These are phyloP conservation scores for Przewalskia tangutica DNA, from an alignment of 257 asterid genomes.

Conservation along the genomic window DNA sequence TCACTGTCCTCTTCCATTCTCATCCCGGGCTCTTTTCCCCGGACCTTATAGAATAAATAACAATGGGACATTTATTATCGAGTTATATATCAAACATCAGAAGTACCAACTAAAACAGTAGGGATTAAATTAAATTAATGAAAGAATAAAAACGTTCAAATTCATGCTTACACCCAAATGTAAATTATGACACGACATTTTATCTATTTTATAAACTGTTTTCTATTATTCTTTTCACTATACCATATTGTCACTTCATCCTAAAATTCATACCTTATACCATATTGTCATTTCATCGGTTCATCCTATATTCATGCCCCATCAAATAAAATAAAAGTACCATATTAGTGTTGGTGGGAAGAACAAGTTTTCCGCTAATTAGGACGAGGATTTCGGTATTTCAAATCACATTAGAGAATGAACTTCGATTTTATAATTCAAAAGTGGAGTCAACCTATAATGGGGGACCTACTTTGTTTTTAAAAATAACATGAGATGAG, in stretches of 20 bases:
- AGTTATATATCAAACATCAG: neutral
- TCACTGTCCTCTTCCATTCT: neutral
- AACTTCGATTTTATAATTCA: neutral
- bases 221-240: neutral
- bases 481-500: no score
- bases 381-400: neutral
- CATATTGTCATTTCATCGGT: neutral
- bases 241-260: neutral
- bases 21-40: neutral
- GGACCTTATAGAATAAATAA: neutral
- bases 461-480: neutral
- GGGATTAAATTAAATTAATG: neutral
- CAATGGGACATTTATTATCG: neutral
- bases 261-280: neutral
- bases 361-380: neutral
- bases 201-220: neutral
- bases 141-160: neutral
- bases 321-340: neutral
- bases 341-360: neutral
- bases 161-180: neutral
- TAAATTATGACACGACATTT: neutral
- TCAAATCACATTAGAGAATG: neutral
- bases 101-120: neutral
- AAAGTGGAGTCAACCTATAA: neutral
- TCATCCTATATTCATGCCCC: neutral